These are phyloP conservation scores for Guyanaporus albipodus DNA, from an alignment of 768 basidiomycete species.

Conservation along the genomic window DNA sequence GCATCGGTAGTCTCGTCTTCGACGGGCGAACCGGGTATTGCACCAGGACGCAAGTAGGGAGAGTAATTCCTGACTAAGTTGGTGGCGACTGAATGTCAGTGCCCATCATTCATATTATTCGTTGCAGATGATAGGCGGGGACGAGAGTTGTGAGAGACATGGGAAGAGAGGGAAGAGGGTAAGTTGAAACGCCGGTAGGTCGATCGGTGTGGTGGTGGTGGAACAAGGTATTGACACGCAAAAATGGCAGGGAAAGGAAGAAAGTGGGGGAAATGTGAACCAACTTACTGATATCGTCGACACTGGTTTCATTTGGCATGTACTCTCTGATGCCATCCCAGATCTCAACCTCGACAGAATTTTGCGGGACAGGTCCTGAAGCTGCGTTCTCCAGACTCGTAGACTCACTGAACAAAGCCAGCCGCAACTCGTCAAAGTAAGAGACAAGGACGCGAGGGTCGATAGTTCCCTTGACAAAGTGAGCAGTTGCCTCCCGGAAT, in stretches of 20 bases:
- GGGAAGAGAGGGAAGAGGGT: constrained; percentile 24
- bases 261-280: constrained; percentile 15
- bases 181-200: constrained; percentile 24
- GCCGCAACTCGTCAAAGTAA: constrained; percentile 75
- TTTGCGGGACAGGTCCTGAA: not conserved
- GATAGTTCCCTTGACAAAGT: constrained; percentile 74
- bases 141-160: constrained; percentile 28
- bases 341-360: constrained; percentile 57
- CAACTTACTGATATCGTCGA: constrained; percentile 85
- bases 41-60: constrained; percentile 59
- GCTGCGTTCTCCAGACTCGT: not conserved
- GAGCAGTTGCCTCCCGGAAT: constrained; percentile 78
- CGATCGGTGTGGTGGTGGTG: constrained; percentile 23
- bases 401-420: constrained; percentile 45
- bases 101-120: constrained; percentile 36
- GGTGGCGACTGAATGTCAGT: constrained; percentile 76
- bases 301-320: constrained; percentile 62
- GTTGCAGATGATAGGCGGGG: constrained; percentile 25
- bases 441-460: constrained; percentile 81
- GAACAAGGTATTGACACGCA: constrained; percentile 12
- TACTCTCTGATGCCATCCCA: constrained; percentile 72
- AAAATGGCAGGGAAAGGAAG: constrained; percentile 18
- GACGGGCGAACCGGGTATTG: constrained; percentile 12
- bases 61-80: constrained; percentile 93
- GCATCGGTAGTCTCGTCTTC: constrained; percentile 5